phyloP scores from a whole-genome alignment of 495 filamentous ascomycete species.

The Jackrogersella multiformis region DNA sequence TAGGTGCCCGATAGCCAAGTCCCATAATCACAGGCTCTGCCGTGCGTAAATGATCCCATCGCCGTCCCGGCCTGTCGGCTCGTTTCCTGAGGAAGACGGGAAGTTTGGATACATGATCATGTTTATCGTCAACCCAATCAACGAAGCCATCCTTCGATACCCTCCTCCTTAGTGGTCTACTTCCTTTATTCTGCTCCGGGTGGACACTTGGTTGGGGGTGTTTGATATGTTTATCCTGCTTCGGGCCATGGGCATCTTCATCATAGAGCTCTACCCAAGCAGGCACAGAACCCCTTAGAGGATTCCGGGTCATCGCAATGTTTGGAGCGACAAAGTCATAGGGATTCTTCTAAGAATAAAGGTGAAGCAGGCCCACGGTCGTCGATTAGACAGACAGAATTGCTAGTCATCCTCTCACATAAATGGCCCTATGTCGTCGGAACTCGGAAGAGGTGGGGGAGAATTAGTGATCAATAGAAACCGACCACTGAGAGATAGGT shows the following conservation, averaged over 20 bases:
- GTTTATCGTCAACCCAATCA: conserved; percentile 52
- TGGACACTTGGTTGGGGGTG: conserved; percentile 36
- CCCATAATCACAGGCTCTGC: conserved; percentile 66
- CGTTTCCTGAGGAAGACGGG: conserved; percentile 47
- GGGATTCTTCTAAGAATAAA: conserved; percentile 35
- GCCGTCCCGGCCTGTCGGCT: conserved; percentile 54
- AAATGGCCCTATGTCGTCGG: conserved; percentile 20
- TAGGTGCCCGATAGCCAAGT: conserved; percentile 48
- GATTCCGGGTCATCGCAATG: conserved; percentile 44
- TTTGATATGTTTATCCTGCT: conserved; percentile 21
- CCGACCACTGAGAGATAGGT: conserved; percentile 4
- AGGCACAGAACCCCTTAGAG: conserved; percentile 44
- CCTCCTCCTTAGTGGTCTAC: conserved; percentile 49
- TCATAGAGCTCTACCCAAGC: conserved; percentile 48
- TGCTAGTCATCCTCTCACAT: conserved; percentile 38
- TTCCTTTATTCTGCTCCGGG: conserved; percentile 44
- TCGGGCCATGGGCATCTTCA: conserved; percentile 41
- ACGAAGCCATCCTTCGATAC: conserved; percentile 65
- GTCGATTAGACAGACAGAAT: conserved; percentile 18
- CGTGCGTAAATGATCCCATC: conserved; percentile 66
- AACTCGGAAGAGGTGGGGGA: conserved; percentile 31
- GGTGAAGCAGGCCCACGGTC: conserved; percentile 22
- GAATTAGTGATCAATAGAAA: conserved; percentile 24
- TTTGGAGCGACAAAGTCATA: conserved; percentile 30
- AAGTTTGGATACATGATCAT: conserved; percentile 43